phyloP scores from a whole-genome alignment of 768 basidiomycete species.

The Phylloporus arenicola region DNA sequence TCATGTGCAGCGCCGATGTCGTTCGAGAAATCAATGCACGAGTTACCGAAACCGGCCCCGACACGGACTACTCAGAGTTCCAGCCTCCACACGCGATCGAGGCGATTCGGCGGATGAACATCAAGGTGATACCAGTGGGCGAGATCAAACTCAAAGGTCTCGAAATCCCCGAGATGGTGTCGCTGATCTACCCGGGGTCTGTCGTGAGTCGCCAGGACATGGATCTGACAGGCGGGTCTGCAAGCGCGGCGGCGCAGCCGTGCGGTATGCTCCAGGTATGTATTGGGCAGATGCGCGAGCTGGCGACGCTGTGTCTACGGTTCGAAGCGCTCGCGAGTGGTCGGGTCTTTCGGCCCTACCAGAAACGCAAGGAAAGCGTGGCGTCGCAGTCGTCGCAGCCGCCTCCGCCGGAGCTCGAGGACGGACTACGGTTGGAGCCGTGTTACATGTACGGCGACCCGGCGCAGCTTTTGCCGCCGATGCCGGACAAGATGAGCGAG shows the following conservation, averaged over 20 bases:
- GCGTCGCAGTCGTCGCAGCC: slow-evolving; percentile 2
- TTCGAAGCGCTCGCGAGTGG: slow-evolving; percentile 69
- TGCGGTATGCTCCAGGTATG: slow-evolving; percentile 53
- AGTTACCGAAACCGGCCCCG: slow-evolving; percentile 47
- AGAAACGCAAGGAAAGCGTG: slow-evolving; percentile 32
- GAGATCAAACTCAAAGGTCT: slow-evolving; percentile 93
- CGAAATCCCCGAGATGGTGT: slow-evolving; percentile 83
- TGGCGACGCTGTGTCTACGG: slow-evolving; percentile 70
- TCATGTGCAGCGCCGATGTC: slow-evolving; percentile 86
- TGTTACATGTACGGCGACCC: slow-evolving; percentile 54
- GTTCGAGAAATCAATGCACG: slow-evolving; percentile 71
- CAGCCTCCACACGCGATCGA: slow-evolving; percentile 63
- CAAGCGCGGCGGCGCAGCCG: slow-evolving; percentile 4
- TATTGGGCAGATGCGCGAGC: slow-evolving; percentile 66
- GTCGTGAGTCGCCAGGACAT: slow-evolving; percentile 68
- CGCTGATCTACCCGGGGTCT: slow-evolving; percentile 74
- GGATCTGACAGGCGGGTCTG: slow-evolving; percentile 30
- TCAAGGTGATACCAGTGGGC: slow-evolving; percentile 70
- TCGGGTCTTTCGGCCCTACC: slow-evolving; percentile 49
- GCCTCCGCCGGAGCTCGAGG: slow-evolving; percentile 11
- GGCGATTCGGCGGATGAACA: slow-evolving; percentile 66
- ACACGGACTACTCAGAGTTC: slow-evolving; percentile 55
- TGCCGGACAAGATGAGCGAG: slow-evolving; percentile 67
- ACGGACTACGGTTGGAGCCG: slow-evolving; percentile 23
- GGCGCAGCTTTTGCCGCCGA: slow-evolving; percentile 57